phyloP scores from a whole-genome alignment of 2,329 filamentous ascomycete species.

The Sporothrix luriei region DNA sequence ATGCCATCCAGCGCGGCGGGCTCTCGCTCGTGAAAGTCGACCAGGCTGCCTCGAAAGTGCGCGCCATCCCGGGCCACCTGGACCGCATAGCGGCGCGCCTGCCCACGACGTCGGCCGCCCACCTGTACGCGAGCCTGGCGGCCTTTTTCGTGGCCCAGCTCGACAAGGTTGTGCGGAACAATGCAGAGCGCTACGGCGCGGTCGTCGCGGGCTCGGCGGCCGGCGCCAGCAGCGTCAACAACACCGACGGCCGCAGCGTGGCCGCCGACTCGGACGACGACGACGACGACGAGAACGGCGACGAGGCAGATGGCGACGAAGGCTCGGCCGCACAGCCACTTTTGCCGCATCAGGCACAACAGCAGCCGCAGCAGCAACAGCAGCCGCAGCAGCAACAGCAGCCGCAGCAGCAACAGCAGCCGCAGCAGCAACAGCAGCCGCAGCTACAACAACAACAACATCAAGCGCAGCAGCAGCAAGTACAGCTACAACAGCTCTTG shows the following conservation, averaged over 20 bases:
- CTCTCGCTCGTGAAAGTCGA: slow-evolving; percentile 32
- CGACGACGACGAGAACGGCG: background rate
- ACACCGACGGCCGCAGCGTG: background rate
- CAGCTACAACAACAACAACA: background rate
- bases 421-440: no score
- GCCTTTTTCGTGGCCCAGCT: slow-evolving; percentile 35
- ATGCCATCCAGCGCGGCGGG: slow-evolving; percentile 35
- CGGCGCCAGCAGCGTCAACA: background rate
- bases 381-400: background rate
- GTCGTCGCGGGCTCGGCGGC: background rate
- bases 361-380: background rate
- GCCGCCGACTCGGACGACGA: slow-evolving; percentile 10
- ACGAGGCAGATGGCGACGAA: background rate
- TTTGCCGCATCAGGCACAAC: background rate
- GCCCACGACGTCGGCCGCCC: slow-evolving; percentile 33
- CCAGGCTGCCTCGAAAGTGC: slow-evolving; percentile 32
- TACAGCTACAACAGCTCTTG: background rate
- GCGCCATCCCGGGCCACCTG: slow-evolving; percentile 34
- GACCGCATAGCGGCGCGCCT: slow-evolving; percentile 34
- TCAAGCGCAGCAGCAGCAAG: background rate
- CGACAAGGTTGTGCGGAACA: slow-evolving; percentile 34
- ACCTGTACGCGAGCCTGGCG: slow-evolving; percentile 36
- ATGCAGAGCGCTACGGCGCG: slow-evolving; percentile 28
- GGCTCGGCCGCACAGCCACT: background rate
- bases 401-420: no score